Evolutionary conservation across 2,329 filamentous ascomycete species (phyloP), one percentile per base, ranked within the genome.

Genomic region (Neofusicoccum cordaticola): DNA sequence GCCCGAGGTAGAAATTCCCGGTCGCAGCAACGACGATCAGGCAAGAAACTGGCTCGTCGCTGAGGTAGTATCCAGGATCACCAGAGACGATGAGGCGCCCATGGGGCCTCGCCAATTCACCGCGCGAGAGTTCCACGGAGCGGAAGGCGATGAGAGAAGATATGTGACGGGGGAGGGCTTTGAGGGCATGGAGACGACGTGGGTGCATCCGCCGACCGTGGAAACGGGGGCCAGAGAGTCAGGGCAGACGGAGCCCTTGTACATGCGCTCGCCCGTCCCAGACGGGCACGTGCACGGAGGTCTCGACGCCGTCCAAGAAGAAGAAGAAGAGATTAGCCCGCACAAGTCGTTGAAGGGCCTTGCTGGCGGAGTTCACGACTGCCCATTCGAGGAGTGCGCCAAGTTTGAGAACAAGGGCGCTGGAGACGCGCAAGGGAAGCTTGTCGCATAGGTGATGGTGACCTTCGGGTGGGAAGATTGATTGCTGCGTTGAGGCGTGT

Each of bases 191-290:
- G 78, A 83, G 66, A 78, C 77, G 4, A 81, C 77, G 4, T 81
- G 79, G 71, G 72, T 82, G 1, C 79, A 84, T 67, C 77, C 79
- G 35, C 80, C 81, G 1, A 75, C 72, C 1, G 61, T 81, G 2
- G 77, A 80, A 61, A 69, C 70, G 8, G 74, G 70, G 19, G 75
- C 67, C 9, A 65, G 69, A 12, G 66, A 69, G 19, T 70, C 71
- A 1, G 77, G 76, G 6, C 74, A 77, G 66, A 78, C 75, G 0
- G 64, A 65, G 34, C 42, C 63, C 3, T 53, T 63, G 13, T 63
- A 63, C 41, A 37, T 52, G 42, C 31, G 17, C 35, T 42, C 27
- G 1, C 3, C 19, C 9, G 15, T 11, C 34, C 48, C 35, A 12
- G n/a, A 7, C 22, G 9, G 48, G 31, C 22, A 12, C 17, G 3